Evolutionary conservation across 1,284 basidiomycete genomes (phyloP).

Genomic region (Trichosporon inkin): DNA sequence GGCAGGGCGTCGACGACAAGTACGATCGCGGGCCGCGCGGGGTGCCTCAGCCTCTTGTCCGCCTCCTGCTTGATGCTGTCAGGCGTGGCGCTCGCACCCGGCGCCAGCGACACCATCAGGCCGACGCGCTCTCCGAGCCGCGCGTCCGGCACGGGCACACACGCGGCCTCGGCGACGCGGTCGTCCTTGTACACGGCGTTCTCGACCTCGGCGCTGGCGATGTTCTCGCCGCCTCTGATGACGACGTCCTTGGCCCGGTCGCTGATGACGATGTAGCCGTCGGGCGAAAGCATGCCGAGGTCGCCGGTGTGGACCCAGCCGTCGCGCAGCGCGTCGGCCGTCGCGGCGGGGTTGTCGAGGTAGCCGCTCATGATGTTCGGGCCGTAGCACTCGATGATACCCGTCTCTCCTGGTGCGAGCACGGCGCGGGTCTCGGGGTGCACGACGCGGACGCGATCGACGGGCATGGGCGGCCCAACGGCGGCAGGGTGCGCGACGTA

Average conservation of each 20-base stretch:
- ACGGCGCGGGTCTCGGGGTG: constrained; percentile 28
- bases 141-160: constrained; percentile 36
- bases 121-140: constrained; percentile 43
- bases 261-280: constrained; percentile 37
- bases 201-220: constrained; percentile 42
- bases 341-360: constrained; percentile 23
- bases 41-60: constrained; percentile 6
- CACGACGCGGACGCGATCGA: constrained; percentile 35
- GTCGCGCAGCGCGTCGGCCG: constrained; percentile 29
- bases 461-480: constrained; percentile 37
- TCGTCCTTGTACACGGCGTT: constrained; percentile 39
- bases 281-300: constrained; percentile 34
- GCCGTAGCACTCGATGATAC: constrained; percentile 35
- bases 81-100: constrained; percentile 11
- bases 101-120: constrained; percentile 31
- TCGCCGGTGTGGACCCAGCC: constrained; percentile 49
- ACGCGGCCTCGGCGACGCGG: constrained; percentile 37
- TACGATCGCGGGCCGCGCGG: constrained; percentile 15
- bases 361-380: constrained; percentile 44
- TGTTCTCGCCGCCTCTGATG: constrained; percentile 48
- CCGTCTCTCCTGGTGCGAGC: constrained; percentile 26
- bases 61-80: constrained; percentile 8
- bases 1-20: constrained; percentile 10
- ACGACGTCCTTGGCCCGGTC: constrained; percentile 46
- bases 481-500: constrained; percentile 26